Base-by-base conservation (phyloP, 2,329 filamentous ascomycete genomes). In the Cercospora berteroae region DNA sequence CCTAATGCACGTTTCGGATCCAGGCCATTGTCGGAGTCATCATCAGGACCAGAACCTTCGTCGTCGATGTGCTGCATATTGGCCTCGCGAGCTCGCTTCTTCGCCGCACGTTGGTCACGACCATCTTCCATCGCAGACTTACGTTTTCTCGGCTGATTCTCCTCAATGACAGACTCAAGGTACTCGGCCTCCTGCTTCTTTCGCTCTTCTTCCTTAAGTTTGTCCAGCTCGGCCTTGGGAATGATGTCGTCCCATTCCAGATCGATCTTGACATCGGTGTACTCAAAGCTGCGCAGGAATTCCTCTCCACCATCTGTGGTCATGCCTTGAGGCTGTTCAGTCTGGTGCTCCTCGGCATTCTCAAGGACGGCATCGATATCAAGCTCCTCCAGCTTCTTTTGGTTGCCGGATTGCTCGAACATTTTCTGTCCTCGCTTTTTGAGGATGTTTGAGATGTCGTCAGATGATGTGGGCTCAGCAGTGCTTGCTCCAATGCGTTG, bases 201-300 rank as follows among this genome's bases (percentile, higher is more conserved):
- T 72, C 96, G 91, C 75, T 98, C 94, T 60, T 96, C 92, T 0
- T 89, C 89, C 78, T 96, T 97, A 80, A 98, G 91, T 68, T 89
- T 89, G 16, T 94, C 94, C 18, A 99, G 86, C 75, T 97, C 89
- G 7, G 97, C 93, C 67, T 94, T 93, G 0, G 95, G 96, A 73
- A 99, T 98, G 74, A 99, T 99, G 72, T 98, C 91, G 75, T 99
- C 95, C 95, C 95, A 99, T 73, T 96, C 93, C 27, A 98, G 88
- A 71, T 98, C 86, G 68, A 98, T 91, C 81, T 98, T 98, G 79
- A 98, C 94, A 79, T 99, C 95, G 1, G 95, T 97, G 76, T 97
- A 96, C 77, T 98, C 93, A 73, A 92, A 92, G 68, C 88, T 90
- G 73, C 87, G 89, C 82, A 99, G 89, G 79, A 98, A 99, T 69